A percentile compares a stretch with the other conserved stretches of the same genome.
These are phyloP conservation scores for Ascochyta fabae DNA, from an alignment of 2,329 filamentous ascomycete genomes.

Conservation along the genomic window DNA sequence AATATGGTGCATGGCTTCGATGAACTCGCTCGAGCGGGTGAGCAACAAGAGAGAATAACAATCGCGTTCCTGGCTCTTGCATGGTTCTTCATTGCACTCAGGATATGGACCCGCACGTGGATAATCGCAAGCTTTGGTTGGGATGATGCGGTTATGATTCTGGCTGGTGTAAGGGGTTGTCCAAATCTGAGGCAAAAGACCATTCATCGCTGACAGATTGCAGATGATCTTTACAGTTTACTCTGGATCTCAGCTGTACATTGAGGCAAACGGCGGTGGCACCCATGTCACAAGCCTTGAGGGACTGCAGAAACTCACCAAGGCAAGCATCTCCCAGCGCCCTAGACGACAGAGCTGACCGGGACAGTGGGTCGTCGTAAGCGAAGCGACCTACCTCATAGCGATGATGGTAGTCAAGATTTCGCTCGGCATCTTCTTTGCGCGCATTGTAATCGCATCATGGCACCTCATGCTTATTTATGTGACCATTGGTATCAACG, in stretches of 20 bases:
- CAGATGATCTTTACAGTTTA: slow-evolving; percentile 46
- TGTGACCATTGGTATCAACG: slow-evolving; percentile 47
- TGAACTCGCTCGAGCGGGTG: slow-evolving; percentile 27
- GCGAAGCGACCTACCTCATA: slow-evolving; percentile 50
- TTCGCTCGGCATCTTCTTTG: slow-evolving; percentile 55
- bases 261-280: slow-evolving; percentile 41
- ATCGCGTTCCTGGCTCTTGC: slow-evolving; percentile 47
- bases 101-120: slow-evolving; percentile 50
- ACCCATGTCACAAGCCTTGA: slow-evolving; percentile 36
- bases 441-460: slow-evolving; percentile 50
- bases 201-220: slow-evolving; percentile 5
- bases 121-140: slow-evolving; percentile 52
- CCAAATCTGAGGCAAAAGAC: not conserved
- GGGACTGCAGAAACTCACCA: slow-evolving; percentile 36
- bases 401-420: slow-evolving; percentile 53
- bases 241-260: slow-evolving; percentile 35
- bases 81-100: slow-evolving; percentile 49
- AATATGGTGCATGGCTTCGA: slow-evolving; percentile 32
- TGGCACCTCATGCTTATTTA: slow-evolving; percentile 51
- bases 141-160: slow-evolving; percentile 53
- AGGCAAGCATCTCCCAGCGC: slow-evolving; percentile 24
- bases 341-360: slow-evolving; percentile 5
- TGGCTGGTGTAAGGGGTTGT: slow-evolving; percentile 41
- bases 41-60: slow-evolving; percentile 33
- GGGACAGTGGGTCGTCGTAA: slow-evolving; percentile 43